Evolutionary conservation across 305 asterid species (phyloP).

Genomic region (Striga hermonthica): DNA sequence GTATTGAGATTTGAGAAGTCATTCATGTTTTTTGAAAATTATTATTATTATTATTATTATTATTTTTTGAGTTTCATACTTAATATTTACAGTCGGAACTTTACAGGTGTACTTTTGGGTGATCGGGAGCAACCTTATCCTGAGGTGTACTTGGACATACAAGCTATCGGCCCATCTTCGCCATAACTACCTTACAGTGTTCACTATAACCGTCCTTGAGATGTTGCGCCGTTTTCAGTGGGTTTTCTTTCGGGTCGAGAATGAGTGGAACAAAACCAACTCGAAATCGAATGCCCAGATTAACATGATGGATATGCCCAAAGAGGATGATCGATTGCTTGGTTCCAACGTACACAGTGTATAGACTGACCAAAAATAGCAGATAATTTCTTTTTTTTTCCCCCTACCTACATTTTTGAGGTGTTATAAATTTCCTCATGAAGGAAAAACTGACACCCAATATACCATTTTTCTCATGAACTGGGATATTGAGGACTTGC

Average conservation of each 20-base stretch:
- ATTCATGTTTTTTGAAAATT: not conserved
- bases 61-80: not conserved
- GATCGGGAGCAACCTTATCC: constrained; percentile 81
- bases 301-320: constrained; percentile 48
- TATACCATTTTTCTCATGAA: constrained; percentile 15
- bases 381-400: not conserved
- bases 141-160: constrained; percentile 98
- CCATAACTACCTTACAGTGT: constrained; percentile 76
- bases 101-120: constrained; percentile 89
- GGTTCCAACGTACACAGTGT: constrained; percentile 61
- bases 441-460: constrained; percentile 15
- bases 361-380: constrained; percentile 35
- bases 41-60: not conserved
- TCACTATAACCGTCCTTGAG: constrained; percentile 75
- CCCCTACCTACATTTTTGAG: constrained; percentile 28
- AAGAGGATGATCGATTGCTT: constrained; percentile 74
- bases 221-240: constrained; percentile 97
- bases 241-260: constrained; percentile 96
- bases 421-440: constrained; percentile 12
- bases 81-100: not conserved
- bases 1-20: no score
- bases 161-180: constrained; percentile 99
- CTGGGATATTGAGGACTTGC: not conserved
- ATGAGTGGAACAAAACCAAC: constrained; percentile 82
- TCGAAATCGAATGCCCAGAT: constrained; percentile 53